A percentile compares a stretch with the other conserved stretches of the same genome.
These are phyloP conservation scores for Leptodermis oblonga DNA, from an alignment of 257 asterid species.

Conservation along the genomic window DNA sequence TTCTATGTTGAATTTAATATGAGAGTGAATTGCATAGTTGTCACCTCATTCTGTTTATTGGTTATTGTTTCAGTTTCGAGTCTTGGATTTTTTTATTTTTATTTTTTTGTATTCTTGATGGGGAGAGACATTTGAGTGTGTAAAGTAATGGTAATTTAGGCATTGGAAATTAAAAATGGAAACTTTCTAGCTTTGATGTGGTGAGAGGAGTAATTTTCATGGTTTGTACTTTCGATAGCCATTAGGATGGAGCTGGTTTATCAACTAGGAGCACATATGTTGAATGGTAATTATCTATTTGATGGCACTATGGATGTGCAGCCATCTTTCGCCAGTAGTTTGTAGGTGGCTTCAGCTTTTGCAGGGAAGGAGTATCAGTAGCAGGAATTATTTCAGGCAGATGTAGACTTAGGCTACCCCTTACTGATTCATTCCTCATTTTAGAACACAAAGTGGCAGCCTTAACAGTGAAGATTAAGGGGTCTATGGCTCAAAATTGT, in stretches of 20 bases:
- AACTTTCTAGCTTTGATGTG: too few relatives aligned
- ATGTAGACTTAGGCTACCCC: not conserved
- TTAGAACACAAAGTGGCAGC: not conserved
- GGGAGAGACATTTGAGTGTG: too few relatives aligned
- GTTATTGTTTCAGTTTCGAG: too few relatives aligned
- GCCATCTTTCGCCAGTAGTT: not conserved
- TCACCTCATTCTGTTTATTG: too few relatives aligned
- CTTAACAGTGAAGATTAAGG: not conserved
- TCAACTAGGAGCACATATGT: not conserved
- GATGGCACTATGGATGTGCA: not conserved
- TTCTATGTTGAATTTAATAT: not conserved
- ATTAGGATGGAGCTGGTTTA: not conserved
- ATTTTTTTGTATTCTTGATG: too few relatives aligned
- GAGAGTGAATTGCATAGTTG: not conserved
- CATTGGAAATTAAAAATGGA: not conserved
- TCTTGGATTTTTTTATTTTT: too few relatives aligned
- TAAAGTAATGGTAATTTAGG: too few relatives aligned
- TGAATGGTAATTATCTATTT: too few relatives aligned
- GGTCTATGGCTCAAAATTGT: not conserved
- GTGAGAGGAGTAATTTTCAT: not conserved
- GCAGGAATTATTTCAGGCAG: not conserved
- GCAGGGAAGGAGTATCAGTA: not conserved
- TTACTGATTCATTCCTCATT: not conserved
- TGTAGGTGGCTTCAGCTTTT: not conserved
- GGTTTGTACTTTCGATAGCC: not conserved